Evolutionary conservation across 1,284 basidiomycete species (phyloP).

Genomic region (Cryptococcus sp.): DNA sequence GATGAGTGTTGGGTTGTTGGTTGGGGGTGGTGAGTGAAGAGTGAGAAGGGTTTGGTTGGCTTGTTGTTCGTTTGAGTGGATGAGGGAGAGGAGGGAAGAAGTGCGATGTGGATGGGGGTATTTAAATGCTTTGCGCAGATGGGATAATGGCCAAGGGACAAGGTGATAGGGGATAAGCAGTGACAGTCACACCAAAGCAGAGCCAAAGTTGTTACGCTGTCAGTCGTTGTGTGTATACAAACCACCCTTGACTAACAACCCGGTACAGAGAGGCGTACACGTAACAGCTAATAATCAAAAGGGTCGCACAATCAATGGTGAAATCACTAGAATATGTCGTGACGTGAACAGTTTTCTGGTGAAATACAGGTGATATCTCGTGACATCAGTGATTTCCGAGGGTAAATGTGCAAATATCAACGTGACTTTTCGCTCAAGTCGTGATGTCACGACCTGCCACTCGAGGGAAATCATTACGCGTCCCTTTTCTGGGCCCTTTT

Average conservation of each 20-base stretch:
- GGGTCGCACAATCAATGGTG: no score
- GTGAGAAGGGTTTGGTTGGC: conserved; percentile 14
- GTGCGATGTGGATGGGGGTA: conserved; percentile 11
- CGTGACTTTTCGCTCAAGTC: not conserved
- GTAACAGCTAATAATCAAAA: not conserved
- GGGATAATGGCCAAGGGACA: not conserved
- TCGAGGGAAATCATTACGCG: conserved; percentile 13
- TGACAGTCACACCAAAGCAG: not conserved
- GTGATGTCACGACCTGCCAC: conserved; percentile 12
- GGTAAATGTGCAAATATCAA: conserved; percentile 3
- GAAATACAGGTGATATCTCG: not conserved
- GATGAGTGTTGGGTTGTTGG: conserved; percentile 38
- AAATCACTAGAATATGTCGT: conserved; percentile 14
- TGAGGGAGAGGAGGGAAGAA: conserved; percentile 9
- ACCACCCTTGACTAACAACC: not conserved
- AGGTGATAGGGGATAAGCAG: conserved; percentile 2
- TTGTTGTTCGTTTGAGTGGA: conserved; percentile 12
- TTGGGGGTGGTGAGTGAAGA: conserved; percentile 25
- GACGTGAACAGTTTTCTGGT: conserved; percentile 4
- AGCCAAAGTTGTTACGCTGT: conserved; percentile 8
- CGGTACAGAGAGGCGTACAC: not conserved
- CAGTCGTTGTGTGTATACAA: not conserved
- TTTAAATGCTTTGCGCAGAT: conserved; percentile 16
- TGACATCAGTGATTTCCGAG: conserved; percentile 13
- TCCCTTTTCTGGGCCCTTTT: not conserved